Evolutionary conservation across 176 grass and related monocot genomes (phyloP).

Genomic region (barley (Hordeum vulgare)): DNA sequence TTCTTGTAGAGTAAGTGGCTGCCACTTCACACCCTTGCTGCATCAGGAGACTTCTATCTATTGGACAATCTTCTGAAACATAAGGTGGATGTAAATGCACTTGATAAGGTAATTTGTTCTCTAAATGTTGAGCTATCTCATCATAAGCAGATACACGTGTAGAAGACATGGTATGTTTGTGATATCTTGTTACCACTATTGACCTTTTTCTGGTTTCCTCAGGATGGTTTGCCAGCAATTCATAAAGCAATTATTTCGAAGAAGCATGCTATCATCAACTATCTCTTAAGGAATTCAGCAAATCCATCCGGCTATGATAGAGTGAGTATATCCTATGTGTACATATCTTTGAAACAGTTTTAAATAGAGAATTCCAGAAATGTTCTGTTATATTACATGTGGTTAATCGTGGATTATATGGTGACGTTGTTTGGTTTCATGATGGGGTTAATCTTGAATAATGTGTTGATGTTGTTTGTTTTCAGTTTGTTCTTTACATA

Average conservation of each 20-base stretch:
- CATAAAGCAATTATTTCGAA: slow-evolving; percentile 91
- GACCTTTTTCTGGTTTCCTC: slow-evolving; percentile 8
- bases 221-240: slow-evolving; percentile 79
- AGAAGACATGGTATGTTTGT: background rate
- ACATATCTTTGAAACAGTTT: background rate
- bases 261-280: slow-evolving; percentile 87
- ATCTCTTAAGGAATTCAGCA: slow-evolving; percentile 90
- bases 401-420: background rate
- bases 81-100: slow-evolving; percentile 67
- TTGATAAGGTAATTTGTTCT: slow-evolving; percentile 65
- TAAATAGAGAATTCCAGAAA: background rate
- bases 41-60: slow-evolving; percentile 89
- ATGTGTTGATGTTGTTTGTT: background rate
- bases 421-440: background rate
- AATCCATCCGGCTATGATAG: slow-evolving; percentile 83
- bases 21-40: slow-evolving; percentile 71
- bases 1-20: slow-evolving; percentile 81
- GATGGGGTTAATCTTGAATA: background rate
- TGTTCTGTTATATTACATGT: background rate
- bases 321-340: slow-evolving; percentile 41
- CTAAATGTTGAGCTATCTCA: background rate
- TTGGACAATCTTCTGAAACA: slow-evolving; percentile 74
- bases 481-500: background rate
- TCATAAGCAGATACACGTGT: background rate
- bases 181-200: background rate